Conservation (phyloP, 2,329 filamentous ascomycete genomes). For the Pyricularia sp. region DNA sequence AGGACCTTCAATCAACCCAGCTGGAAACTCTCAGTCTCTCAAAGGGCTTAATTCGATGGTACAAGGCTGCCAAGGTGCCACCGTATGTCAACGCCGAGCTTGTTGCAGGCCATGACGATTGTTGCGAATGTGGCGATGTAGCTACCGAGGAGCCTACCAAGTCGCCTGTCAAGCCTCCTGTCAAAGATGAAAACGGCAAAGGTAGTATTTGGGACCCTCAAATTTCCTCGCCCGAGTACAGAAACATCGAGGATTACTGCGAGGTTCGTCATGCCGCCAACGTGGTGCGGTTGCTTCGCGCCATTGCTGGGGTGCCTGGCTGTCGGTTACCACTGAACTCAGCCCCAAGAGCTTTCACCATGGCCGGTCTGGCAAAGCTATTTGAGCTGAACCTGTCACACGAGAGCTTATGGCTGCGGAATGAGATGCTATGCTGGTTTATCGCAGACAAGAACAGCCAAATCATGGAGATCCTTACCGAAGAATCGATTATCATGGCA, state of each 20-base stretch:
- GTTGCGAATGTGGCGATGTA: constrained; percentile 14
- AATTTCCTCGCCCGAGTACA: background rate
- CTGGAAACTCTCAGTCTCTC: constrained; percentile 10
- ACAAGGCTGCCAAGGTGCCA: background rate
- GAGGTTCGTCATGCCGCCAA: constrained; percentile 47
- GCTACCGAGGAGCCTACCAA: background rate
- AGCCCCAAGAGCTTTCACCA: constrained; percentile 52
- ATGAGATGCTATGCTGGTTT: constrained; percentile 45
- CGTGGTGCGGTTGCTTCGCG: constrained; percentile 49
- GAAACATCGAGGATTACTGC: constrained; percentile 45
- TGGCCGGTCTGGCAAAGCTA: constrained; percentile 48
- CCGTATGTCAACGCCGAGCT: background rate
- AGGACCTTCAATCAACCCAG: constrained; percentile 7
- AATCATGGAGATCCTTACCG: constrained; percentile 52
- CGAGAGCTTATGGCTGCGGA: constrained; percentile 26
- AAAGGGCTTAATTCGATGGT: constrained; percentile 10
- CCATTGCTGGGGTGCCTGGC: constrained; percentile 32
- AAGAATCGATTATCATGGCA: constrained; percentile 46
- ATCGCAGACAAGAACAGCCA: constrained; percentile 36
- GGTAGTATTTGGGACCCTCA: background rate
- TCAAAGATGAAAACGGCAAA: background rate
- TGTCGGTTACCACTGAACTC: constrained; percentile 45
- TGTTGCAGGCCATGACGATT: constrained; percentile 26
- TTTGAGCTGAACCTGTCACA: constrained; percentile 32
- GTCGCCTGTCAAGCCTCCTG: background rate